Base-by-base conservation (phyloP, 2,329 filamentous ascomycete genomes). In the Hymenoscyphus albidus region DNA sequence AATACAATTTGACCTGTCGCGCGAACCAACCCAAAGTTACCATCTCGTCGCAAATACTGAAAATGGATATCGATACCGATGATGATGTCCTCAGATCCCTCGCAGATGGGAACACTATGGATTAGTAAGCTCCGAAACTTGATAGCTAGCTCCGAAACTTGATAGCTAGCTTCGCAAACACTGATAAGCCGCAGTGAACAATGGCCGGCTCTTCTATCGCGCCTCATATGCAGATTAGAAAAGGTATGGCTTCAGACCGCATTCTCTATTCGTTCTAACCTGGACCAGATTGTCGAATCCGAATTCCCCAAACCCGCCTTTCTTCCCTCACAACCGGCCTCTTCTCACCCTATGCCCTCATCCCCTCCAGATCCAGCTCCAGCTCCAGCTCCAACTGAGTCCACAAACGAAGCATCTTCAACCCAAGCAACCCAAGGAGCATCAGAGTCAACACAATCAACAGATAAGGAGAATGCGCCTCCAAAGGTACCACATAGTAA, bases 401-500 rank as follows among this genome's bases (percentile, higher is more conserved):
- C 48, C 68, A 67, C 72, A 66, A 61, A 74, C 67, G 69, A 65
- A 68, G 70, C 70, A n/a, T 56, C 63, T 48, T 69, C 70, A 48
- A 71, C 66, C 57, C 69, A 73, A 58, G 61, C 64, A 64, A 59
- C 22, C 51, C 35, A 35, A 59, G 59, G 32, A 9, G 44, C 7
- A 22, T 12, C 48, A 27, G 18, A 27, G 22, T 70, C 69, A 1
- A 54, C 68, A 7, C 83, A 88, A 71, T 83, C 85, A 57, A 82
- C 83, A 35, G 83, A 89, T 78, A 91, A 92, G 76, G 90, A 92
- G 75, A 90, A 91, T 74, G 80, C 81, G 65, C 83, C 80, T 64
- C 73, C 78, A 27, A 74, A 77, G 42, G 75, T 38, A 32, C 64
- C 62, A 54, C 70, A 80, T 10, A 80, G 80, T 51, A 77, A 80